Evolutionary conservation across 192 early-diverging fungal genomes (phyloP).

Genomic region (Backusella morwellensis): DNA sequence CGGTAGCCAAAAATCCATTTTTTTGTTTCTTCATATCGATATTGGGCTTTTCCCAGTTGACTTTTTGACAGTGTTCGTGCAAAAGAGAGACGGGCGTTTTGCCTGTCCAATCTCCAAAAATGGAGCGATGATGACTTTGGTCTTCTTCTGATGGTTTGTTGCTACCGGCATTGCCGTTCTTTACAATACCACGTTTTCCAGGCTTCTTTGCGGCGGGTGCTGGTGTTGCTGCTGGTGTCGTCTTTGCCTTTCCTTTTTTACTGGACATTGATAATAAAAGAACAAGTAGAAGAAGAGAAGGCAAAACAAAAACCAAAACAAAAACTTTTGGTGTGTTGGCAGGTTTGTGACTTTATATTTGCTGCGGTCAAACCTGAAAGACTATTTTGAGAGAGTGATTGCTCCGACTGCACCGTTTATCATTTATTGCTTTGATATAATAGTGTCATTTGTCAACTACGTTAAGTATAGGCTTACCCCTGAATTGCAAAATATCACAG

Average conservation of each 20-base stretch:
- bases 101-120: constrained; percentile 84
- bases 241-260: constrained; percentile 18
- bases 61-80: constrained; percentile 76
- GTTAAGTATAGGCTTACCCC: too few species aligned
- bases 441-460: too few species aligned
- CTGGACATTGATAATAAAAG: constrained; percentile 16
- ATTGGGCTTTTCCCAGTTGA: constrained; percentile 68
- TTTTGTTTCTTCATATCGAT: constrained; percentile 51
- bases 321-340: constrained; percentile 1
- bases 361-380: neutral
- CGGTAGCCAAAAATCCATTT: constrained; percentile 42
- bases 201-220: neutral
- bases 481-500: too few species aligned
- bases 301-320: neutral
- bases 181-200: constrained; percentile 15
- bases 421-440: too few species aligned
- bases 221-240: neutral
- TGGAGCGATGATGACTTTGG: constrained; percentile 23
- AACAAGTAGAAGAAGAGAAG: neutral
- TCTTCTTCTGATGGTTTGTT: neutral
- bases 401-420: too few species aligned
- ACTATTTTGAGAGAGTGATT: too few species aligned
- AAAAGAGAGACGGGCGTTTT: constrained; percentile 79
- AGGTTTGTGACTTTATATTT: neutral
- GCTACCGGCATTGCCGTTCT: constrained; percentile 20